Evolutionary conservation across 2,329 filamentous ascomycete species (phyloP).

Genomic region (Polytolypa hystricis): DNA sequence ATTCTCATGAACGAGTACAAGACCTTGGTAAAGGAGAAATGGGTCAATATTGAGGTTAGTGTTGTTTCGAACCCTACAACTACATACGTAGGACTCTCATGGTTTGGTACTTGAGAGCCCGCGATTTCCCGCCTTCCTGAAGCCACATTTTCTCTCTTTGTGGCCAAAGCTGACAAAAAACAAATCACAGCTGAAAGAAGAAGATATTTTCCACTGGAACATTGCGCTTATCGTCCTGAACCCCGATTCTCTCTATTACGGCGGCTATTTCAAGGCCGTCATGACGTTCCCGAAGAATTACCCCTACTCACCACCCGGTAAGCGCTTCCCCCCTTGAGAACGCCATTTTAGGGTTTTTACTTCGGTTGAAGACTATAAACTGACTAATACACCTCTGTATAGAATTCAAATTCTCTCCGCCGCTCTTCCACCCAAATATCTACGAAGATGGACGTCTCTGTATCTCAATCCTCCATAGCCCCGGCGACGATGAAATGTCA

Average conservation of each 20-base stretch:
- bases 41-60: conserved; percentile 77
- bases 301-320: conserved; percentile 69
- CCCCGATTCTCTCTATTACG: conserved; percentile 80
- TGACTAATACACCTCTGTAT: conserved; percentile 3
- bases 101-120: too few species aligned
- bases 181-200: conserved; percentile 58
- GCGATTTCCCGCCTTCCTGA: too few species aligned
- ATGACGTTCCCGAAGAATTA: conserved; percentile 86
- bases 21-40: conserved; percentile 74
- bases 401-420: conserved; percentile 71
- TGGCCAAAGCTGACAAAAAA: conserved; percentile 9
- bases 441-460: conserved; percentile 84
- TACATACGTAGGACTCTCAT: too few species aligned
- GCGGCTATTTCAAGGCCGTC: conserved; percentile 81
- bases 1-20: conserved; percentile 85
- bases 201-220: conserved; percentile 80
- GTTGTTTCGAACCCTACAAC: too few species aligned
- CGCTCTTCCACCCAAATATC: conserved; percentile 87
- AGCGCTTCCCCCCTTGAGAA: too few species aligned
- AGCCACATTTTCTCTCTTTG: neutral
- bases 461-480: conserved; percentile 90
- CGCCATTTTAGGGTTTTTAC: neutral
- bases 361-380: neutral
- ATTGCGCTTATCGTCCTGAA: conserved; percentile 88
- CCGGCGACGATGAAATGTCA: conserved; percentile 85